A percentile compares a stretch with the other conserved stretches of the same genome.
Conservation (phyloP, 140 eudicot species). For the Erigeron philadelphicus region DNA sequence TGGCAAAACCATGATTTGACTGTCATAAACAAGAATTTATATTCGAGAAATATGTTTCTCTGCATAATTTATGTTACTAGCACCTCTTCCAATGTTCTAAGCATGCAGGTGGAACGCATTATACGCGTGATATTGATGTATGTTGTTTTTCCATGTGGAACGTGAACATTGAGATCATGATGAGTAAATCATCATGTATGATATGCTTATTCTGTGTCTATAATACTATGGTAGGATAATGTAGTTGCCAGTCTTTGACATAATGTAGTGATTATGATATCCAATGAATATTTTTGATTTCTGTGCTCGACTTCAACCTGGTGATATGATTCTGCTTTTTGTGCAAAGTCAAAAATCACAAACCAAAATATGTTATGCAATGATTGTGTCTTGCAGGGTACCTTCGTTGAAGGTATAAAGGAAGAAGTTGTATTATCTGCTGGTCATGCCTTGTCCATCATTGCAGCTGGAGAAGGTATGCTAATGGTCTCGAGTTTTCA, state of each 20-base stretch:
- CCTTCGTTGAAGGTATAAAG: conserved; percentile 88
- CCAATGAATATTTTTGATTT: not conserved
- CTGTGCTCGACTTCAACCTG: not conserved
- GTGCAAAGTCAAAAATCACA: not conserved
- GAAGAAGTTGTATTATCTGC: conserved; percentile 95
- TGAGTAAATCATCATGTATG: not conserved
- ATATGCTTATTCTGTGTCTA: not conserved
- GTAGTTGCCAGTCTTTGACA: not conserved
- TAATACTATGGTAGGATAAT: not conserved
- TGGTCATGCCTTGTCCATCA: conserved; percentile 90
- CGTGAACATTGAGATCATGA: not conserved
- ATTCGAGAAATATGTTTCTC: too few species aligned
- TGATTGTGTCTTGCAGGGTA: conserved; percentile 49
- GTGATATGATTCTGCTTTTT: conserved; percentile 3
- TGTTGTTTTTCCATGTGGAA: not conserved
- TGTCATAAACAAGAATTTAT: too few species aligned
- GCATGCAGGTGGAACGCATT: not conserved
- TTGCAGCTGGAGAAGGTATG: conserved; percentile 98
- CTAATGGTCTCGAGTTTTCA: too few species aligned
- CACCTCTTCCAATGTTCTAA: not conserved
- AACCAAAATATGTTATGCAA: conserved; percentile 12
- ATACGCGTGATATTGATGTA: not conserved
- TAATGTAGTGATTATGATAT: not conserved
- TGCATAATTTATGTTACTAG: too few species aligned
- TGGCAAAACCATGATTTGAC: too few species aligned